Conservation (phyloP, 805 yeast species). For the Starmerella apicola region DNA sequence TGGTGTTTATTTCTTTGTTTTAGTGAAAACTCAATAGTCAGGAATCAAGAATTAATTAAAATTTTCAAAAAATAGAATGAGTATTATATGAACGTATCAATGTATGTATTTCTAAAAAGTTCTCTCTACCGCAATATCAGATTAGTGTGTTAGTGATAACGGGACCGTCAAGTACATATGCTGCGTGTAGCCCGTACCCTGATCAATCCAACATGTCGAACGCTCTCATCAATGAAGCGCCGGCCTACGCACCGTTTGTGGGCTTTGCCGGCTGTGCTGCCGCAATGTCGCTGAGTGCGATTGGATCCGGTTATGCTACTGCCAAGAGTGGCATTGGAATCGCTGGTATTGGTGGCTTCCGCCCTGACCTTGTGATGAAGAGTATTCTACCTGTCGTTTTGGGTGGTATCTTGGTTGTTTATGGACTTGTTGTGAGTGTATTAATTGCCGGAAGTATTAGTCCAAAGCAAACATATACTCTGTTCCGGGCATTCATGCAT, state of each 20-base stretch:
- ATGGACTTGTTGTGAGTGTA: constrained; percentile 93
- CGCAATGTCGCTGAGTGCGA: constrained; percentile 79
- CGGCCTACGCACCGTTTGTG: constrained; percentile 90
- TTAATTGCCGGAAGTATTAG: constrained; percentile 73
- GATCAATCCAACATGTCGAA: no score
- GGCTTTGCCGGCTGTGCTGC: constrained; percentile 94
- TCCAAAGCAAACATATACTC: constrained; percentile 66
- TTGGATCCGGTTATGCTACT: constrained; percentile 98
- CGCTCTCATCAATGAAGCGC: no score
- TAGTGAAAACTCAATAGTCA: no score
- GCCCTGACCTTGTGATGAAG: constrained; percentile 93
- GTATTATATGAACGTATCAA: no score
- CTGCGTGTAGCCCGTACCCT: no score
- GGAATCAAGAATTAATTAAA: no score
- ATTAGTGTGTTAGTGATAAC: background rate
- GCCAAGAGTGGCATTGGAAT: constrained; percentile 98
- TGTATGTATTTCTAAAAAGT: no score
- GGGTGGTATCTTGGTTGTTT: constrained; percentile 95
- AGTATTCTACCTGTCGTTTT: constrained; percentile 87
- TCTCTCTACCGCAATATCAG: background rate
- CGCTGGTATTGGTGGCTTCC: constrained; percentile 93
- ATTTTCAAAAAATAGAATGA: no score
- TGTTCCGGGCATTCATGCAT: constrained; percentile 97
- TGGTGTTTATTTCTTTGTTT: no score
- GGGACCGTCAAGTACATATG: no score